Base-by-base conservation (phyloP, 2,329 filamentous ascomycete species). In the Ophiostoma angusticollis region DNA sequence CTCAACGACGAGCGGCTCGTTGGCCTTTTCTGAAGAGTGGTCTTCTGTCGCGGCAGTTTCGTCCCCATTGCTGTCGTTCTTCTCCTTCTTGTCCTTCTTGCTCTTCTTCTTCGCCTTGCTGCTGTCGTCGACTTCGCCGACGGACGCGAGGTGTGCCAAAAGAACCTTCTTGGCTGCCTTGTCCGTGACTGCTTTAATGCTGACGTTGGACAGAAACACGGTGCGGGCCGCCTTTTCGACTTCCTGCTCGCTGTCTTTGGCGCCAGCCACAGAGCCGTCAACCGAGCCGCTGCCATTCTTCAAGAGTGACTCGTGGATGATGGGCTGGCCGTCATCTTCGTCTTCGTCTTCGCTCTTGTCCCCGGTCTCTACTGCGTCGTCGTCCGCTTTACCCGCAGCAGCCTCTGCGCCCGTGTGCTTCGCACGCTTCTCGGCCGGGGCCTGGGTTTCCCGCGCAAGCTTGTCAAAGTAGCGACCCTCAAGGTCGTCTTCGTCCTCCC, bases 201-300 rank as follows among this genome's bases (percentile, higher is more conserved):
- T 86, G 32, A 98, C 84, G 53, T 98, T 98, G 52, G 83, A 82
- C 11, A 98, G 66, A 61, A 96, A 98, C 30, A 96, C 77, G 6
- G 91, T 98, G 41, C 91, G 81, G 42, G 74, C 74, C 8, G 89
- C 83, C 63, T 93, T 94, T 42, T 93, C 84, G 3, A 93, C 52
- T 47, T 93, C 41, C n/a, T 27, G n/a, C 17, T 42, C 39, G 4
- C 9, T 62, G 33, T 50, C 63, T 58, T 68, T 76, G 60, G 63
- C 70, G 56, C 59, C 47, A 6, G 58, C 59, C 8, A 62, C 61
- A 16, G 19, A 38, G 9, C 31, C 40, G 6, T 30, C 59, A 39
- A 61, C 65, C 47, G 56, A 52, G 9, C 52, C 52, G 11, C 38
- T 29, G 32, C 57, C 53, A 24, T 58, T 61, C 52, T 27, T 16